Base-by-base conservation (phyloP, 2,329 filamentous ascomycete genomes). In the Penicillium brasilianum region DNA sequence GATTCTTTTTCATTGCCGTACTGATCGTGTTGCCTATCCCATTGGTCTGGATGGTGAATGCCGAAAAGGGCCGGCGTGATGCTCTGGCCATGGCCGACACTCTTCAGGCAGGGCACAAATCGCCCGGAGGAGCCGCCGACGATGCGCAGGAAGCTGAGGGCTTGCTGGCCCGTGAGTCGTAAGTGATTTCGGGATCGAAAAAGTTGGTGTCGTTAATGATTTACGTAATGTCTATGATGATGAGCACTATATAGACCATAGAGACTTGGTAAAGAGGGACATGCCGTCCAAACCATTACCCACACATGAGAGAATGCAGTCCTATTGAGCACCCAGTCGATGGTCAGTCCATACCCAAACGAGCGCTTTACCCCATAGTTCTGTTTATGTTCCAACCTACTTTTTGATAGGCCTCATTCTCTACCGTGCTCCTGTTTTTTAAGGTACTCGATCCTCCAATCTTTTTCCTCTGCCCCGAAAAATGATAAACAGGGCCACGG, bases 1-100 rank as follows among this genome's bases (percentile, higher is more conserved):
- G 93, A 0, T 97, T 97, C 74, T 94, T 91, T 86, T 97, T 97
- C 73, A 82, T 97, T 37, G 91, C 90, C 0, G 83, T 87, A 0
- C 77, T 97, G n/a, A 89, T 97, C 3, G 88, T 89, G 0, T 74
- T 96, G 1, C 93, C 93, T 0, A 90, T 92, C 14, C 90, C 91
- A 1, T 78, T 97, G 52, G 88, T 97, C 66, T 91, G 86, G 77
- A 85, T 91, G 63, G 90, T 97, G 1, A 74, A 79, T 60, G 76
- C 74, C 3, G 76, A 77, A 37, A 71, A 74, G 41, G 77, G 77
- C 1, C 74, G 71, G 7, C 60, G 55, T 10, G 74, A 76, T 58
- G 77, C 63, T 2, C 44, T 75, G 32, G 66, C 71, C 6, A 76
- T 77, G 71, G 72, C 72, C 1, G 68, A 71, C n/a, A 63, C 48